phyloP scores from a whole-genome alignment of 1,284 basidiomycete genomes.

The Sporisorium exsertum region DNA sequence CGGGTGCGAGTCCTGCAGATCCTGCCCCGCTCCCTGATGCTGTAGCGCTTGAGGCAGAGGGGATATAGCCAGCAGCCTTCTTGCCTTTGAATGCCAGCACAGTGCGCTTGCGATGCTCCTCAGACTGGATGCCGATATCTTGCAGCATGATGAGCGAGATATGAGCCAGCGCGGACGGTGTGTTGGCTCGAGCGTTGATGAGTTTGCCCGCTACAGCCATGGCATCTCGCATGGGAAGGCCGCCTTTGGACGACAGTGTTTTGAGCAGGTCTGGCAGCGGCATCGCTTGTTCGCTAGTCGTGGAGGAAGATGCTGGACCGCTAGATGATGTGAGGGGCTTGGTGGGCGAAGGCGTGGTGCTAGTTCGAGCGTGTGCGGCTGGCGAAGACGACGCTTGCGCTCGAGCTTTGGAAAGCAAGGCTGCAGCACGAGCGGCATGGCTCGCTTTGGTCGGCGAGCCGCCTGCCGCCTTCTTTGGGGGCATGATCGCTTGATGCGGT shows the following conservation, averaged over 20 bases:
- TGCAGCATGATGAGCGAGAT: conserved; percentile 52
- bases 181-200: conserved; percentile 53
- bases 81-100: conserved; percentile 55
- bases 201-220: conserved; percentile 60
- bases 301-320: neutral
- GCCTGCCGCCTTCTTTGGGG: conserved; percentile 25
- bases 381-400: conserved; percentile 38
- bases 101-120: conserved; percentile 49
- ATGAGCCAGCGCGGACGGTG: conserved; percentile 32
- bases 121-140: conserved; percentile 51
- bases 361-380: conserved; percentile 31
- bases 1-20: conserved; percentile 24
- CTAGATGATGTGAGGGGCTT: conserved; percentile 3
- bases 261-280: conserved; percentile 50
- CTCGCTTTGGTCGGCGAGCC: conserved; percentile 36
- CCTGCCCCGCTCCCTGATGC: neutral
- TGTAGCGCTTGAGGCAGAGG: neutral
- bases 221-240: conserved; percentile 51
- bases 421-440: conserved; percentile 44
- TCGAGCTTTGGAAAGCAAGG: conserved; percentile 41
- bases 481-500: conserved; percentile 11
- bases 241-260: conserved; percentile 44
- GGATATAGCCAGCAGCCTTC: conserved; percentile 42
- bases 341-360: conserved; percentile 22
- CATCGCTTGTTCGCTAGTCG: conserved; percentile 14